Evolutionary conservation across 2,329 filamentous ascomycete genomes (phyloP), one percentile per base, ranked within the genome.

Genomic region (Xylaria polymorpha): DNA sequence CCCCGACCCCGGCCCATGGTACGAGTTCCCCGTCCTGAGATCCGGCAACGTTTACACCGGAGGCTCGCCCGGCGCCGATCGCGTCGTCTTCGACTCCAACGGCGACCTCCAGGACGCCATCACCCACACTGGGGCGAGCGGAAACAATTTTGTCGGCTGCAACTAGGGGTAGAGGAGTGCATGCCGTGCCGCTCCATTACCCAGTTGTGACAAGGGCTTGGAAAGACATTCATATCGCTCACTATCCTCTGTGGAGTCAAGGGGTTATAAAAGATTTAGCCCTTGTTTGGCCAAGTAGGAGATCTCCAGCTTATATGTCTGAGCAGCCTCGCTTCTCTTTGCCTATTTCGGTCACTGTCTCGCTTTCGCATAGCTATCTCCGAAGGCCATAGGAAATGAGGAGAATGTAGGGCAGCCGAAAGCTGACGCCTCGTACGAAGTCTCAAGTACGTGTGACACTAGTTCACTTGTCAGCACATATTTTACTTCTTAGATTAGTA

Each of bases 61-160:
- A 32, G 88, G 88, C 44, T 64, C 61, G 10, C 71, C 69, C 18
- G 69, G 67, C 25, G 58, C 71, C 20, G 71, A 72, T 56, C 69
- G 71, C 29, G 69, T 72, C 48, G 59, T 72, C 55, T 72, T 72
- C 44, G 46, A 66, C 41, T 22, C 4, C n/a, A 37, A 56, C 20
- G 71, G 71, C 25, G 29, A 81, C 43, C 83, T 86, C 58, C 88
- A 89, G 46, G 85, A 85, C 35, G 79, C 87, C 39, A 90, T 92
- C 73, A 92, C 90, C 0, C 90, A 92, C 75, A 90, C 86, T 20
- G 89, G 90, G 12, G 89, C 67, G 12, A 70, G 64, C 35, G 70
- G 86, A 4, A 87, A 91, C 75, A 80, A 85, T 77, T 92, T 92
- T 79, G 87, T 91, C 67, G 83, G 80, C n/a, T 91, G 89, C 74